These are phyloP conservation scores for Wilhelminamyces savonicus DNA, from an alignment of 805 yeast genomes.

Conservation along the genomic window DNA sequence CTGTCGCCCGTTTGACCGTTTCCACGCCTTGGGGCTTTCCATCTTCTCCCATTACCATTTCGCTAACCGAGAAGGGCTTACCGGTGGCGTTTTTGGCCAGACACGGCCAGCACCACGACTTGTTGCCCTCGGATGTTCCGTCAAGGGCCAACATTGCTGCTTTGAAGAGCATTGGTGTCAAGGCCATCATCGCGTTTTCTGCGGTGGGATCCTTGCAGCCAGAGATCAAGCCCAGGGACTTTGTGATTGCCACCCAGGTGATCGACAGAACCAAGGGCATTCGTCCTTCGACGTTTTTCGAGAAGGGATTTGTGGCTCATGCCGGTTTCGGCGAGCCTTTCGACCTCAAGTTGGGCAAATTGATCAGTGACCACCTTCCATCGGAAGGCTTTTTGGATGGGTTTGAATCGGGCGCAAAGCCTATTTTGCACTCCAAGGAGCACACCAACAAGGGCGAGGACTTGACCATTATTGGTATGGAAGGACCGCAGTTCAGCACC, in stretches of 20 bases:
- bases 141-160: constrained; percentile 94
- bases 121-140: constrained; percentile 89
- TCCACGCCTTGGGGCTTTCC: constrained; percentile 98
- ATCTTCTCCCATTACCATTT: constrained; percentile 86
- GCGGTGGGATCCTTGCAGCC: constrained; percentile 94
- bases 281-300: constrained; percentile 84
- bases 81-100: constrained; percentile 92
- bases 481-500: constrained; percentile 97
- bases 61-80: constrained; percentile 69
- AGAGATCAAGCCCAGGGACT: constrained; percentile 89
- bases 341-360: constrained; percentile 62
- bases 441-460: constrained; percentile 60
- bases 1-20: constrained; percentile 76
- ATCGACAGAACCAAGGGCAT: constrained; percentile 97
- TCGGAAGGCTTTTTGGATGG: constrained; percentile 48
- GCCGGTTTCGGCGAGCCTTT: constrained; percentile 98
- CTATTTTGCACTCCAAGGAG: constrained; percentile 55
- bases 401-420: constrained; percentile 33
- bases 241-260: constrained; percentile 92
- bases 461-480: constrained; percentile 90
- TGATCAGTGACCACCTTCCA: constrained; percentile 49
- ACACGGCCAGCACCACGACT: constrained; percentile 88
- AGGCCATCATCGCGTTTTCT: constrained; percentile 83
- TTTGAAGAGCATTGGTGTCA: constrained; percentile 78
- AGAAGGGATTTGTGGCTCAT: constrained; percentile 91